phyloP scores from a whole-genome alignment of 805 yeast genomes.

The Metschnikowia arizonensis region DNA sequence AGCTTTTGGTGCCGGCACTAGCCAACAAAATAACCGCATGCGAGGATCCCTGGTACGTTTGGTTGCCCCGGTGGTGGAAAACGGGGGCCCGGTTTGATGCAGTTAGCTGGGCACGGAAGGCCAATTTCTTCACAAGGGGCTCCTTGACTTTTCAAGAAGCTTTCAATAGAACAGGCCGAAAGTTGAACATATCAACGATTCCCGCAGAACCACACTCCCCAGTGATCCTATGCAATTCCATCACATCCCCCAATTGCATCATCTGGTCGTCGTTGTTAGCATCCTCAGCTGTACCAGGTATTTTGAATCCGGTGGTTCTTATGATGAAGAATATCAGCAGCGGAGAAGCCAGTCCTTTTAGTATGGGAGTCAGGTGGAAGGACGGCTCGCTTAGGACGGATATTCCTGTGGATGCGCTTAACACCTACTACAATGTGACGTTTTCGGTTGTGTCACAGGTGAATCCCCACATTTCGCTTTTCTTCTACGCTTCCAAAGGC shows the following conservation, averaged over 20 bases:
- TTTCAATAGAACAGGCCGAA: slow-evolving; percentile 62
- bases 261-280: slow-evolving; percentile 79
- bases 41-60: slow-evolving; percentile 54
- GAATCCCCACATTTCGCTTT: slow-evolving; percentile 74
- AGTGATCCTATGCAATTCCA: slow-evolving; percentile 68
- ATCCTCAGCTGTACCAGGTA: slow-evolving; percentile 80
- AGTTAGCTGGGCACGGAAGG: slow-evolving; percentile 65
- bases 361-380: slow-evolving; percentile 71
- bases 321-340: slow-evolving; percentile 56
- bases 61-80: slow-evolving; percentile 61
- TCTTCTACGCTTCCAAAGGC: slow-evolving; percentile 75
- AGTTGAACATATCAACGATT: slow-evolving; percentile 69
- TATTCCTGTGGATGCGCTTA: slow-evolving; percentile 68
- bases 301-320: slow-evolving; percentile 71
- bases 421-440: slow-evolving; percentile 70
- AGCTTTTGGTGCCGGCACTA: slow-evolving; percentile 55
- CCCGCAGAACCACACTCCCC: slow-evolving; percentile 83
- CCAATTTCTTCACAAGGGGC: slow-evolving; percentile 68
- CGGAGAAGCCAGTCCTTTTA: slow-evolving; percentile 54
- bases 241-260: slow-evolving; percentile 75
- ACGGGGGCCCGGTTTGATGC: slow-evolving; percentile 82
- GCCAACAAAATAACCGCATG: slow-evolving; percentile 67
- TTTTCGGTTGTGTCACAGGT: slow-evolving; percentile 78
- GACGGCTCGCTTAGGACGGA: slow-evolving; percentile 80
- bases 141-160: slow-evolving; percentile 71